Percentiles rank a stretch among this genome's conserved stretches.
Conservation (phyloP, 192 early-diverging fungal genomes). For the Linnemannia exigua region DNA sequence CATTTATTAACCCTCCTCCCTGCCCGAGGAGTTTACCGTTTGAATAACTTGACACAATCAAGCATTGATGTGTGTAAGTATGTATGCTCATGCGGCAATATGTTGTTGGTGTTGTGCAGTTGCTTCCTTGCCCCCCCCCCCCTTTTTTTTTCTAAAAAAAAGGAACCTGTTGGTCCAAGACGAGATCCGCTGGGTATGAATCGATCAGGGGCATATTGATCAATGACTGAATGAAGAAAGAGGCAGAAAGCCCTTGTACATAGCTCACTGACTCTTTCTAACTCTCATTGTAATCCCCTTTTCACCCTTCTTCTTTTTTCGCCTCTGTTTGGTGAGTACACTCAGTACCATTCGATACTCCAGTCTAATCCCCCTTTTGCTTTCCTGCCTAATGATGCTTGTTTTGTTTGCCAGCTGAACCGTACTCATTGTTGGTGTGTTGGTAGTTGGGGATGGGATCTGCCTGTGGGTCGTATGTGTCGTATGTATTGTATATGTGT, state of each 20-base stretch:
- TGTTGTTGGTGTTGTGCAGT: not conserved
- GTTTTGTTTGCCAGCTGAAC: not conserved
- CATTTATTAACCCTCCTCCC: not conserved
- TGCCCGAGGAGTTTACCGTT: not conserved
- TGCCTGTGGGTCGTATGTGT: not conserved
- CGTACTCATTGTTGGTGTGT: not conserved
- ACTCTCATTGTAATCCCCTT: not conserved
- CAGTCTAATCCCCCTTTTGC: not conserved
- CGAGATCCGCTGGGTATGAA: constrained; percentile 2
- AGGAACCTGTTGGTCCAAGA: not conserved
- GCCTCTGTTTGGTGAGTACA: not conserved
- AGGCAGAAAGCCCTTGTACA: not conserved
- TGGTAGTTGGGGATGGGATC: not conserved
- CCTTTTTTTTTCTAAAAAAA: constrained; percentile 9
- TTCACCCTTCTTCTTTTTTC: not conserved
- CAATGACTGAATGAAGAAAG: not conserved
- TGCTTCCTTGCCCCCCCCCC: not conserved
- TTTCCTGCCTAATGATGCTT: constrained; percentile 2
- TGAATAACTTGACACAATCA: not conserved
- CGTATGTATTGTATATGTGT: not conserved
- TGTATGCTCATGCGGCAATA: not conserved
- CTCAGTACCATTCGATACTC: not conserved
- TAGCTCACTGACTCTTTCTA: not conserved
- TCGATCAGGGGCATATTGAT: not conserved
- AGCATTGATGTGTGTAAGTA: no score